A percentile compares a stretch with the other conserved stretches of the same genome.
phyloP scores from a whole-genome alignment of 192 early-diverging fungal genomes.

The Backusella parvicylindrica region DNA sequence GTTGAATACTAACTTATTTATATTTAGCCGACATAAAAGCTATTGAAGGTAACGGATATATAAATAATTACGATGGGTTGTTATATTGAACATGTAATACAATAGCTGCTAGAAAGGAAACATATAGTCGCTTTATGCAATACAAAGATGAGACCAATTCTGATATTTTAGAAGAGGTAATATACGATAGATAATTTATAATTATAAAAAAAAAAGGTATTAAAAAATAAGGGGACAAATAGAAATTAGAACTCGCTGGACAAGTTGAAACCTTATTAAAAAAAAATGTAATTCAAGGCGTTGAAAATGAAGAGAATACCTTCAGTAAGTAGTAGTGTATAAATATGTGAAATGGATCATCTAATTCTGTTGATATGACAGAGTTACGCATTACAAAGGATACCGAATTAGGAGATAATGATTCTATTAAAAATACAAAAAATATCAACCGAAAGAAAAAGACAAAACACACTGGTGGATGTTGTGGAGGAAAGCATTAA shows the following conservation, averaged over 20 bases:
- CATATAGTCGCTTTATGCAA: slow-evolving; percentile 26
- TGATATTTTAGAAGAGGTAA: slow-evolving; percentile 29
- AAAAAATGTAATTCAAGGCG: slow-evolving; percentile 28
- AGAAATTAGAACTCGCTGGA: slow-evolving; percentile 30
- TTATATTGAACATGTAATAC: neutral
- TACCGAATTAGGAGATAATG: slow-evolving; percentile 35
- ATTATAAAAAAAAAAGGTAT: neutral
- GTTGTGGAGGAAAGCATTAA: slow-evolving; percentile 18
- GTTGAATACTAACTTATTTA: neutral
- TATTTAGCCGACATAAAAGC: slow-evolving; percentile 15
- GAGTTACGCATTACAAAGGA: slow-evolving; percentile 29
- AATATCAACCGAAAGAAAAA: slow-evolving; percentile 20
- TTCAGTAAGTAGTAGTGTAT: slow-evolving; percentile 13
- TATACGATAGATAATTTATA: too few relatives aligned
- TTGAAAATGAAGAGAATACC: slow-evolving; percentile 11
- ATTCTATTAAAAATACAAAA: slow-evolving; percentile 30
- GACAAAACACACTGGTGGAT: slow-evolving; percentile 1
- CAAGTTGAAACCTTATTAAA: slow-evolving; percentile 25
- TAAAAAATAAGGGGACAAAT: neutral
- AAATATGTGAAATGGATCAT: neutral
- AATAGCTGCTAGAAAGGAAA: slow-evolving; percentile 29
- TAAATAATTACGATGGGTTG: neutral
- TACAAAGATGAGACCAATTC: slow-evolving; percentile 28
- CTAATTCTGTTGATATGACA: neutral
- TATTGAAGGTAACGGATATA: slow-evolving; percentile 12